phyloP scores from a whole-genome alignment of 441 rosid genomes.

The Corymbia calophylla region DNA sequence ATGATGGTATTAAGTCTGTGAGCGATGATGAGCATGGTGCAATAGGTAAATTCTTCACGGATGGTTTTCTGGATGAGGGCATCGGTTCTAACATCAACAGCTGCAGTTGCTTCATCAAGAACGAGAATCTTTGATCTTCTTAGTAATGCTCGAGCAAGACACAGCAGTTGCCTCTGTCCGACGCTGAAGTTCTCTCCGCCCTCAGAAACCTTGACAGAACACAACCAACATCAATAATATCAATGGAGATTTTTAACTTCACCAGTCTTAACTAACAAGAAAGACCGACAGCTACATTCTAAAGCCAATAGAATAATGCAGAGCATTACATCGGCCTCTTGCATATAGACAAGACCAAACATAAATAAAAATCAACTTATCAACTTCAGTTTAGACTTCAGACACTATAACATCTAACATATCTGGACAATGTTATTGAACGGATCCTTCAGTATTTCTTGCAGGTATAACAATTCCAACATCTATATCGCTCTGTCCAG shows the following conservation, averaged over 20 bases:
- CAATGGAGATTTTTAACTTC: background rate
- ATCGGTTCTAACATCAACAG: slow-evolving; percentile 92
- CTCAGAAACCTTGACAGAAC: slow-evolving; percentile 56
- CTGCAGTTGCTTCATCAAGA: slow-evolving; percentile 98
- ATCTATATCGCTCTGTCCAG: background rate
- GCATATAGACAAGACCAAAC: background rate
- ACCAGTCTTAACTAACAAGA: background rate
- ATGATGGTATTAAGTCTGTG: slow-evolving; percentile 92
- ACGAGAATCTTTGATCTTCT: slow-evolving; percentile 94
- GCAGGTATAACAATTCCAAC: background rate
- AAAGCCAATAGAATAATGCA: background rate
- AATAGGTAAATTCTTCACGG: slow-evolving; percentile 81
- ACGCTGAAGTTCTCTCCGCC: slow-evolving; percentile 94
- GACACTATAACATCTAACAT: background rate
- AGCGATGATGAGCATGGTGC: slow-evolving; percentile 93
- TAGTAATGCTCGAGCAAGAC: slow-evolving; percentile 88
- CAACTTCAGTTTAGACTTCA: background rate
- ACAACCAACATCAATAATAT: background rate
- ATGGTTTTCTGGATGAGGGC: slow-evolving; percentile 90
- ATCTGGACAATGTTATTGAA: background rate
- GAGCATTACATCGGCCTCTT: background rate
- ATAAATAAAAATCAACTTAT: background rate
- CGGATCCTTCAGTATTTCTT: background rate
- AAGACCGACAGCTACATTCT: background rate
- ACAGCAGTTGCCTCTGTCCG: slow-evolving; percentile 86